Evolutionary conservation across 2,329 filamentous ascomycete species (phyloP).

Genomic region (Nemania bipapillata): DNA sequence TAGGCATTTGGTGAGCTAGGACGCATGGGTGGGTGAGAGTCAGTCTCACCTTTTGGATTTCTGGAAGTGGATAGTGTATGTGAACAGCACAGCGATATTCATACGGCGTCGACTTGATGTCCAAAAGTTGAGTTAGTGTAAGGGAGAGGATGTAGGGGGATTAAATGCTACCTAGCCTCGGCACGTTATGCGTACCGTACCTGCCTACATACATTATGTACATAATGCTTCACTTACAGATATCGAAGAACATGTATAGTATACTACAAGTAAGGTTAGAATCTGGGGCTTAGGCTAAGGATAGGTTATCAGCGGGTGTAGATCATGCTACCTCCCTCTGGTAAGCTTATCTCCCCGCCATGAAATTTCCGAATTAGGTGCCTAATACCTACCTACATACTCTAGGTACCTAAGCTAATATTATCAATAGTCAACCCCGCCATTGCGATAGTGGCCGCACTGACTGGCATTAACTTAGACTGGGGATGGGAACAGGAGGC

Average conservation of each 20-base stretch:
- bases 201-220: too few species aligned
- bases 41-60: not conserved
- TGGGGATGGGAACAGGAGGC: not conserved
- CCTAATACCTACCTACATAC: too few species aligned
- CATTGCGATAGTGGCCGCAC: too few species aligned
- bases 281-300: constrained; percentile 3
- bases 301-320: constrained; percentile 5
- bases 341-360: constrained; percentile 6
- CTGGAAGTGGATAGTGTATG: not conserved
- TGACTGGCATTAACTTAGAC: too few species aligned
- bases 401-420: too few species aligned
- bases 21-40: constrained; percentile 10
- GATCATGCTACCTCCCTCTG: not conserved
- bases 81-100: not conserved
- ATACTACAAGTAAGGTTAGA: constrained; percentile 1
- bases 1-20: constrained; percentile 11
- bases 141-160: not conserved
- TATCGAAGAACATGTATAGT: too few species aligned
- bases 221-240: too few species aligned
- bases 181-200: not conserved
- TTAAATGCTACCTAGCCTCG: not conserved
- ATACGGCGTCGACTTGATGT: too few species aligned
- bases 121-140: too few species aligned
- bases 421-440: not conserved
- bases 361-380: not conserved